phyloP scores from a whole-genome alignment of 768 basidiomycete genomes.

The Tephrocybe rancida region DNA sequence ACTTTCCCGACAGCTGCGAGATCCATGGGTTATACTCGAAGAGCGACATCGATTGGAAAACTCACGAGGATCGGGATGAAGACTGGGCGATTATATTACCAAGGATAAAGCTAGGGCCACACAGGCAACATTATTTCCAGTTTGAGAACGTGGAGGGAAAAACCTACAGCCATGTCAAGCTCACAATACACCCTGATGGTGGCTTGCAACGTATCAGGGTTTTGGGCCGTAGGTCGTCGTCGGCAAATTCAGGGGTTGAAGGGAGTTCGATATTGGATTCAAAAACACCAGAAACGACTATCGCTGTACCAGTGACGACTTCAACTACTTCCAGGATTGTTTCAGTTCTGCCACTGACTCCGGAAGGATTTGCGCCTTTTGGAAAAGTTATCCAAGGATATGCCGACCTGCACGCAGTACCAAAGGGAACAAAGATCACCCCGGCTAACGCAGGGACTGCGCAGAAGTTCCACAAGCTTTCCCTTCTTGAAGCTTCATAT shows the following conservation, averaged over 20 bases:
- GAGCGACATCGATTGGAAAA: constrained; percentile 38
- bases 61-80: constrained; percentile 37
- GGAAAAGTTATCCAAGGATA: constrained; percentile 94
- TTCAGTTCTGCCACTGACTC: constrained; percentile 72
- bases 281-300: constrained; percentile 4
- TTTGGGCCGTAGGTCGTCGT: constrained; percentile 54
- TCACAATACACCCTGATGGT: constrained; percentile 94
- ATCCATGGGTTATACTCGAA: constrained; percentile 58
- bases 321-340: constrained; percentile 26
- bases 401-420: constrained; percentile 62
- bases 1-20: constrained; percentile 90
- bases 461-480: constrained; percentile 89
- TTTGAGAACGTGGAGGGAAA: constrained; percentile 62
- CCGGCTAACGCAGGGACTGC: constrained; percentile 90
- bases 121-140: constrained; percentile 89
- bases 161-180: constrained; percentile 79
- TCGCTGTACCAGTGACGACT: not conserved
- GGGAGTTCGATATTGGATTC: not conserved
- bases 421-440: constrained; percentile 72
- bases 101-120: constrained; percentile 82
- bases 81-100: constrained; percentile 78
- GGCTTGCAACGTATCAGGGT: constrained; percentile 93
- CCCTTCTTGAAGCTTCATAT: constrained; percentile 70
- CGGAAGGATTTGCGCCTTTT: constrained; percentile 85
- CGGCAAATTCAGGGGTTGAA: not conserved